Evolutionary conservation across 140 eudicot species (phyloP).

Genomic region (Stevia rebaudiana): DNA sequence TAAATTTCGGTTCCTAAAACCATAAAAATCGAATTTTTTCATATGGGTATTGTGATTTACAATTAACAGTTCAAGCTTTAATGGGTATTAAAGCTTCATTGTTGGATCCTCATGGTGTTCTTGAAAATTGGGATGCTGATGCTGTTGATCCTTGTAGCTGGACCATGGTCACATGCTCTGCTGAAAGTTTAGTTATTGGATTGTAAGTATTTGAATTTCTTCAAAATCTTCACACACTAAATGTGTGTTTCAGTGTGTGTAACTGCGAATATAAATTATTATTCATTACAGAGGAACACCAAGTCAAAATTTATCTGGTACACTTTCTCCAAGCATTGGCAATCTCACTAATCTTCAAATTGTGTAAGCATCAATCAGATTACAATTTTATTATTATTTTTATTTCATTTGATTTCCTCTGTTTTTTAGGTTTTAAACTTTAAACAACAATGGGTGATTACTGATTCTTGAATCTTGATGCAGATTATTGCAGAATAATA

Average conservation of each 20-base stretch:
- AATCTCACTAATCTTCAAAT: slow-evolving; percentile 82
- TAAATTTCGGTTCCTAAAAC: neutral
- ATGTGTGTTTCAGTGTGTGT: neutral
- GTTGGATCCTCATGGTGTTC: slow-evolving; percentile 84
- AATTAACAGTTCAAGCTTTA: slow-evolving; percentile 79
- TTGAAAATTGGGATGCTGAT: slow-evolving; percentile 92
- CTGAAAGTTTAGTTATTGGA: slow-evolving; percentile 76
- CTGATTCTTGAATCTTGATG: too few relatives aligned
- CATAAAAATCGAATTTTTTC: slow-evolving; percentile 16
- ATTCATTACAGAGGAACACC: slow-evolving; percentile 67
- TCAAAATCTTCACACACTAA: slow-evolving; percentile 15
- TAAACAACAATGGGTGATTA: neutral
- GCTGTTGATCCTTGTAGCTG: slow-evolving; percentile 99
- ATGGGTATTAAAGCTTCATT: slow-evolving; percentile 74
- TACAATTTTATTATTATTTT: neutral
- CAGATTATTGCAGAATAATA: slow-evolving; percentile 84
- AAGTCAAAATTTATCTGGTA: slow-evolving; percentile 80
- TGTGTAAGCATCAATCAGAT: slow-evolving; percentile 41
- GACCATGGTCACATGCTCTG: slow-evolving; percentile 90
- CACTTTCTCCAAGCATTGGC: slow-evolving; percentile 80
- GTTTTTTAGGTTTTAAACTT: neutral
- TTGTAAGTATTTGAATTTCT: slow-evolving; percentile 55
- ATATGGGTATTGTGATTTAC: slow-evolving; percentile 24
- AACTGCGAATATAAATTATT: neutral
- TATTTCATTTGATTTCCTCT: neutral